Conservation (phyloP, 768 basidiomycete species). For the Asterophora parasitica region DNA sequence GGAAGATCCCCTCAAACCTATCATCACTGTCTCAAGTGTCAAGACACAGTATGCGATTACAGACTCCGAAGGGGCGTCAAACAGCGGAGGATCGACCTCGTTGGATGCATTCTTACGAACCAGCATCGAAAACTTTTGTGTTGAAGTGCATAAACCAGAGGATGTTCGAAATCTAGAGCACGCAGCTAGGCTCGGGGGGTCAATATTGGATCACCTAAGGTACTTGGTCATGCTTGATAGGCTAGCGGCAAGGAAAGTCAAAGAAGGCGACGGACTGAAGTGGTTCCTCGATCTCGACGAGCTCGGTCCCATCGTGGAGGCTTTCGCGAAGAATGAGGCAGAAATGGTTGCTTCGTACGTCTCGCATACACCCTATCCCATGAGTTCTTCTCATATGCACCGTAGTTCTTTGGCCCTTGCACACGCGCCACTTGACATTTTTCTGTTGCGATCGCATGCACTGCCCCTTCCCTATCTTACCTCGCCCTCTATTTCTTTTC, state of each 20-base stretch:
- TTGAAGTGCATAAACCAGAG: constrained; percentile 54
- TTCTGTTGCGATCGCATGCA: constrained; percentile 58
- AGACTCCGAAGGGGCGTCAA: constrained; percentile 34
- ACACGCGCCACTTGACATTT: constrained; percentile 63
- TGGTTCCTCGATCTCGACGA: constrained; percentile 73
- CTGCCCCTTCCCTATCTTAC: constrained; percentile 71
- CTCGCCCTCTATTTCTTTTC: constrained; percentile 66
- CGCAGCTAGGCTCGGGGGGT: constrained; percentile 44
- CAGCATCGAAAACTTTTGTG: constrained; percentile 52
- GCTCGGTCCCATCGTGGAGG: constrained; percentile 44
- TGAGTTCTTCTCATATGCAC: background rate
- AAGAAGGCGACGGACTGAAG: constrained; percentile 56
- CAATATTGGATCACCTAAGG: constrained; percentile 50
- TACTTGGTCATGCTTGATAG: constrained; percentile 73
- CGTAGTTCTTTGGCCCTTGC: constrained; percentile 30
- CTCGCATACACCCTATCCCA: background rate
- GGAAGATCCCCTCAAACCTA: constrained; percentile 30
- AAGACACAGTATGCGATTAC: constrained; percentile 72
- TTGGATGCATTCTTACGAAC: constrained; percentile 61
- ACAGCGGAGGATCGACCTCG: constrained; percentile 45
- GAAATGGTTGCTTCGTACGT: constrained; percentile 50
- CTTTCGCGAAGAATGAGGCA: constrained; percentile 51
- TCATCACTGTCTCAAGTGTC: constrained; percentile 46
- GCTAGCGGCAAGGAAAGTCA: constrained; percentile 50
- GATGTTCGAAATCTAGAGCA: constrained; percentile 45